Percentiles rank a stretch among this genome's conserved stretches.
These are phyloP conservation scores for Phytophthora sojae DNA, from an alignment of 352 stramenopile genomes.

Conservation along the genomic window DNA sequence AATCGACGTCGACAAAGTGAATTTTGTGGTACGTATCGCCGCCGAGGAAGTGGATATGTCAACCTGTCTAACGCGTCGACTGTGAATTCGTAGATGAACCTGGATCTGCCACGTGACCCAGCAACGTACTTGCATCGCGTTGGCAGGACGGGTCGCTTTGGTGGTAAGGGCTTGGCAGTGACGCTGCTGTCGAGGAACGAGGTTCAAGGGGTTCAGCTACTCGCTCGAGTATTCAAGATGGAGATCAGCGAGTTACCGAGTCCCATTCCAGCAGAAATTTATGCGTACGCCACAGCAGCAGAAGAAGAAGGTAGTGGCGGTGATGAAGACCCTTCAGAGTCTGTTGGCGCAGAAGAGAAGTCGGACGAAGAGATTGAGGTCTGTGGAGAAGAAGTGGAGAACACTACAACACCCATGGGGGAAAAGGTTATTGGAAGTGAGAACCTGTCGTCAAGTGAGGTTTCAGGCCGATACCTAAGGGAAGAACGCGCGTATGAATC, in stretches of 20 bases:
- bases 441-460: constrained; percentile 7
- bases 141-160: constrained; percentile 77
- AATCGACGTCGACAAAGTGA: constrained; percentile 82
- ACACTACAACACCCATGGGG: neutral
- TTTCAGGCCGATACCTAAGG: constrained; percentile 17
- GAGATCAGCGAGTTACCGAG: constrained; percentile 53
- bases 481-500: constrained; percentile 40
- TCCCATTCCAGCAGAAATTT: constrained; percentile 58
- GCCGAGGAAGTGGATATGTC: neutral
- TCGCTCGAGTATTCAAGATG: constrained; percentile 81
- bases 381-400: constrained; percentile 1
- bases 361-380: neutral
- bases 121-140: constrained; percentile 85
- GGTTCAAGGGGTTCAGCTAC: constrained; percentile 60
- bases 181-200: constrained; percentile 62
- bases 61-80: neutral
- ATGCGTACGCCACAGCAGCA: constrained; percentile 38
- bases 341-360: neutral
- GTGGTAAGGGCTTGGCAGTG: constrained; percentile 75
- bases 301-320: constrained; percentile 13
- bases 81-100: constrained; percentile 55
- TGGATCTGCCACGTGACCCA: constrained; percentile 76
- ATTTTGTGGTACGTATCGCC: constrained; percentile 60
- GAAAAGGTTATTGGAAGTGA: neutral
- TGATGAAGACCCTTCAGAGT: neutral